A percentile compares a stretch with the other conserved stretches of the same genome.
Conservation (phyloP, 805 yeast species). For the Dipodascopsis uninucleata region DNA sequence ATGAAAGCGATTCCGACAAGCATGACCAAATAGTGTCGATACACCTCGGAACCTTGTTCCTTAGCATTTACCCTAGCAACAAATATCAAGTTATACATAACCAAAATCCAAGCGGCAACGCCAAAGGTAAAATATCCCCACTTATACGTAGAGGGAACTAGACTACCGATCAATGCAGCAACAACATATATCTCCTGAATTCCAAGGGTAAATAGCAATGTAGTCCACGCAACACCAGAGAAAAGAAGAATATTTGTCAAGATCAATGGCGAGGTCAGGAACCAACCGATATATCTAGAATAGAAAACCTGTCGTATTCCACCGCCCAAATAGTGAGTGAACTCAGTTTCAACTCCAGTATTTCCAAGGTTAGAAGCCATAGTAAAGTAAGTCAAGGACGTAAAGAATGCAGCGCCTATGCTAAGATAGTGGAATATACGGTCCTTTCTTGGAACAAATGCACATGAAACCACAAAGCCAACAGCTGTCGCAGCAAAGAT, state of each 20-base stretch:
- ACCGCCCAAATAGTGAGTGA: slow-evolving; percentile 45
- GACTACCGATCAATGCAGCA: slow-evolving; percentile 53
- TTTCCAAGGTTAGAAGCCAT: slow-evolving; percentile 58
- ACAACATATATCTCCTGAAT: slow-evolving; percentile 50
- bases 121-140: slow-evolving; percentile 69
- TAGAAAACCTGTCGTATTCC: slow-evolving; percentile 53
- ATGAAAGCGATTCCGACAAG: slow-evolving; percentile 6
- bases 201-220: slow-evolving; percentile 36
- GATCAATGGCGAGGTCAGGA: slow-evolving; percentile 50
- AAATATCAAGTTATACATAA: slow-evolving; percentile 25
- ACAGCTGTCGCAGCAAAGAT: slow-evolving; percentile 44
- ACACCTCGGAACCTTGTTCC: slow-evolving; percentile 17
- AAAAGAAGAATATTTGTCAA: slow-evolving; percentile 38
- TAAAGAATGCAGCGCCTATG: slow-evolving; percentile 40
- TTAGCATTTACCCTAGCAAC: slow-evolving; percentile 8
- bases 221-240: slow-evolving; percentile 35
- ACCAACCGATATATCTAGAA: slow-evolving; percentile 55
- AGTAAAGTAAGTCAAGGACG: slow-evolving; percentile 51
- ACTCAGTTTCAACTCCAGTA: slow-evolving; percentile 47
- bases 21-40: slow-evolving; percentile 6
- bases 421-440: slow-evolving; percentile 40
- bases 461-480: slow-evolving; percentile 33
- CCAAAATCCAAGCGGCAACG: slow-evolving; percentile 40
- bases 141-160: slow-evolving; percentile 54
- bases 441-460: slow-evolving; percentile 30